A percentile compares a stretch with the other conserved stretches of the same genome.
Evolutionary conservation across 495 filamentous ascomycete species (phyloP).

Genomic region (Filosporella fistucella): DNA sequence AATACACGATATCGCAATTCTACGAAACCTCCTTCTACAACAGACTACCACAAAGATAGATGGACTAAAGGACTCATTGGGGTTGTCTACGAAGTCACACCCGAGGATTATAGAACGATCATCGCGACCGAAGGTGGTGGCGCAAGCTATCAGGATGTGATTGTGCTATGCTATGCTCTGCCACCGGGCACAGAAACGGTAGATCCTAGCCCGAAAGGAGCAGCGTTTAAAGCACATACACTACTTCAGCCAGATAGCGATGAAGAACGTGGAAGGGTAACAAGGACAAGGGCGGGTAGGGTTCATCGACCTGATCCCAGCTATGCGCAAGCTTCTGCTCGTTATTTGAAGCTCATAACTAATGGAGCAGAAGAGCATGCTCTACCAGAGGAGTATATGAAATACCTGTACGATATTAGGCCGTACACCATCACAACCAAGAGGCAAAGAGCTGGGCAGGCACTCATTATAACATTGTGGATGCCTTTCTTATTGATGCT

Average conservation of each 20-base stretch:
- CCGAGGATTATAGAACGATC: slow-evolving; percentile 75
- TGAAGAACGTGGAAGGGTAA: background rate
- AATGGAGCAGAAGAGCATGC: slow-evolving; percentile 73
- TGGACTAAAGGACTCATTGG: slow-evolving; percentile 83
- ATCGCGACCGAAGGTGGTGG: slow-evolving; percentile 90
- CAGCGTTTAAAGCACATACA: slow-evolving; percentile 43
- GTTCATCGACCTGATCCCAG: slow-evolving; percentile 51
- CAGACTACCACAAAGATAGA: slow-evolving; percentile 39
- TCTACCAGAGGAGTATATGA: slow-evolving; percentile 68
- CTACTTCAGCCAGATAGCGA: slow-evolving; percentile 8
- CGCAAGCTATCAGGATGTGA: slow-evolving; percentile 72
- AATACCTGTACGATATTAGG: slow-evolving; percentile 59
- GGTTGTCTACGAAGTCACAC: slow-evolving; percentile 90
- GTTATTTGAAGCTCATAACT: slow-evolving; percentile 75
- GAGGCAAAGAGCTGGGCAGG: slow-evolving; percentile 60
- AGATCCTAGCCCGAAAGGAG: slow-evolving; percentile 1
- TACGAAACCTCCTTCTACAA: slow-evolving; percentile 24
- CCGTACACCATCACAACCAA: slow-evolving; percentile 64
- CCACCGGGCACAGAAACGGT: slow-evolving; percentile 25
- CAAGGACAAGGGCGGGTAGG: background rate
- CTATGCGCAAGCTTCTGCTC: slow-evolving; percentile 76
- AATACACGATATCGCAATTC: slow-evolving; percentile 61
- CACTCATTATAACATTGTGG: slow-evolving; percentile 57
- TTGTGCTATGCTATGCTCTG: slow-evolving; percentile 72
- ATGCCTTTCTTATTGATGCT: slow-evolving; percentile 50